These are phyloP conservation scores for Cryptococcus amylolentus DNA, from an alignment of 1,284 basidiomycete species.

Conservation along the genomic window DNA sequence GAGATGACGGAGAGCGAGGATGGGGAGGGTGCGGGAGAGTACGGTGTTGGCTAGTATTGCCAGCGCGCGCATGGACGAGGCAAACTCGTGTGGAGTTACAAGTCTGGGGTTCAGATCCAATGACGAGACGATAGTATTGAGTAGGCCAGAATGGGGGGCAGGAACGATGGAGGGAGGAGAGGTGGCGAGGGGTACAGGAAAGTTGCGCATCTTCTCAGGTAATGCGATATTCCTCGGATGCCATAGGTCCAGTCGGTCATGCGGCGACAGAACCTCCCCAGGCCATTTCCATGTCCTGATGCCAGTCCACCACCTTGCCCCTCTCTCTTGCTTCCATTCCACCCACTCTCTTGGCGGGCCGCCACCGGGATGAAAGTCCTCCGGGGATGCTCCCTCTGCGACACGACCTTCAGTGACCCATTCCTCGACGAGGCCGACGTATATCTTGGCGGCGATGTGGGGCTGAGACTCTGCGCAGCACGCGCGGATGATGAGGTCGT, in stretches of 20 bases:
- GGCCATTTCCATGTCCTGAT: slow-evolving; percentile 47
- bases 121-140: slow-evolving; percentile 33
- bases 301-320: slow-evolving; percentile 40
- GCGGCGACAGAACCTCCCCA: slow-evolving; percentile 45
- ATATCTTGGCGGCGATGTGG: slow-evolving; percentile 45
- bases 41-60: slow-evolving; percentile 48
- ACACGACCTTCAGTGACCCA: slow-evolving; percentile 49
- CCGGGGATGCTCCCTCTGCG: slow-evolving; percentile 39
- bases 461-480: slow-evolving; percentile 23
- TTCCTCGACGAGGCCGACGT: slow-evolving; percentile 48
- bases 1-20: slow-evolving; percentile 33
- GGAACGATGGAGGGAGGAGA: slow-evolving; percentile 47
- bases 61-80: slow-evolving; percentile 41
- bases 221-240: slow-evolving; percentile 42
- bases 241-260: slow-evolving; percentile 47
- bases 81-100: slow-evolving; percentile 23
- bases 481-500: slow-evolving; percentile 28
- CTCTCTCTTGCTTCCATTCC: slow-evolving; percentile 10
- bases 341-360: slow-evolving; percentile 25
- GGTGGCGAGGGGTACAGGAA: slow-evolving; percentile 44
- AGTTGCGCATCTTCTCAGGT: slow-evolving; percentile 40
- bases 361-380: slow-evolving; percentile 39
- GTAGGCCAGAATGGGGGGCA: slow-evolving; percentile 24
- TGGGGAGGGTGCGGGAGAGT: slow-evolving; percentile 45
- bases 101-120: slow-evolving; percentile 27